Base-by-base conservation (phyloP, 495 filamentous ascomycete genomes). In the Haplographium delicatum region DNA sequence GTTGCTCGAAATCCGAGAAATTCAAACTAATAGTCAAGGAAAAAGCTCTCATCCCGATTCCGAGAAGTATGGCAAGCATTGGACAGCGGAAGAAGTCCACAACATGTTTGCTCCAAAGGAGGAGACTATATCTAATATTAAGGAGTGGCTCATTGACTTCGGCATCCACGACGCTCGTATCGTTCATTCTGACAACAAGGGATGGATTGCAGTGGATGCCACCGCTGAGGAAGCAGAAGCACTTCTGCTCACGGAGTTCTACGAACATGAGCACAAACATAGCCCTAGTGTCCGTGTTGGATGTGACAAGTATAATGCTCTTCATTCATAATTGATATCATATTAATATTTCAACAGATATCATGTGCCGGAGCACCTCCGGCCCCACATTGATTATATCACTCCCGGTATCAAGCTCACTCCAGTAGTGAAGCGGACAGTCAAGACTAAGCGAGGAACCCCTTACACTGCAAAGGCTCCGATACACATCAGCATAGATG, bases 61-160 rank as follows among this genome's bases (percentile, higher is more conserved):
- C 1, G 33, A 47, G 19, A 54, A 48, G 11, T 54, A 47, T 28
- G 51, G 51, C 34, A 40, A 54, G 43, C 51, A 54, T 22, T 48
- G 43, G 51, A 42, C 43, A 11, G 15, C 33, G 6, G 31, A 47
- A 18, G 28, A 54, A 16, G 51, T 54, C 11, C 43, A 47, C 35
- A 15, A 42, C 19, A 34, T 37, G 16, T 54, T 54, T 22, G 51
- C 51, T 25, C 51, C 51, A 5, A 23, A 35, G 19, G 35, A 54
- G 15, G 35, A 47, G 16, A 54, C 43, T 13, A 31, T 54, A 3
- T 34, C 22, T 35, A 48, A 25, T 26, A 28, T 54, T 20, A 54
- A 13, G 22, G 11, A 54, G 20, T 54, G 51, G 51, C 35, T 54
- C 15, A 40, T 23, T 2, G 44, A 42, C 13, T 47, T 28, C 13